A percentile compares a stretch with the other conserved stretches of the same genome.
These are phyloP conservation scores for Infundibulicybe gibba DNA, from an alignment of 768 basidiomycete species.

Conservation along the genomic window DNA sequence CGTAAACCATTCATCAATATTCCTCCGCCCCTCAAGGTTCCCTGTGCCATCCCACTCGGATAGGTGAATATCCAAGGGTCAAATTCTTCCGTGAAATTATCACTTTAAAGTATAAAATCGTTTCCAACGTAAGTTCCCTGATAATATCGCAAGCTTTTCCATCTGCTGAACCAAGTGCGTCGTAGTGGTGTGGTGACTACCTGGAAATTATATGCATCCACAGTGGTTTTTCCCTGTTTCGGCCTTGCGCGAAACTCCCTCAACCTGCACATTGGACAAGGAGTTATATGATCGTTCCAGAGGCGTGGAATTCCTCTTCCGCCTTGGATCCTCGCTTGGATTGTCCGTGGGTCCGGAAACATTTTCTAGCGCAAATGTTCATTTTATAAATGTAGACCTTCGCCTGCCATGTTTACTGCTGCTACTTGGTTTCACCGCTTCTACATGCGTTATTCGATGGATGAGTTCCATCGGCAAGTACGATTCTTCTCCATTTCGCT, in stretches of 20 bases:
- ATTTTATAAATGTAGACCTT: conserved; percentile 45
- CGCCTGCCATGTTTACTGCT: conserved; percentile 81
- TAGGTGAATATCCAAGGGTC: too few relatives aligned
- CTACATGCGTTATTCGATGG: conserved; percentile 84
- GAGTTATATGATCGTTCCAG: conserved; percentile 78
- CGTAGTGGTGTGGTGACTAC: too few relatives aligned
- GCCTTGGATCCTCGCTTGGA: conserved; percentile 71
- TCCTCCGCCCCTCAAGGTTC: too few relatives aligned
- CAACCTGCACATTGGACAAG: conserved; percentile 52
- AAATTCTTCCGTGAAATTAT: too few relatives aligned
- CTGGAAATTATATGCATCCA: conserved; percentile 12
- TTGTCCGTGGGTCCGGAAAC: conserved; percentile 49
- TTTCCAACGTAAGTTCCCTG: too few relatives aligned
- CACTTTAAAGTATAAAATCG: too few relatives aligned
- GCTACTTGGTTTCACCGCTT: conserved; percentile 91
- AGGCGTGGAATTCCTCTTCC: conserved; percentile 84
- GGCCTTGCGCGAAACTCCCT: conserved; percentile 57
- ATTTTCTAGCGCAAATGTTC: conserved; percentile 10
- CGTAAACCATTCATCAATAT: too few relatives aligned
- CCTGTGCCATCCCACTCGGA: too few relatives aligned
- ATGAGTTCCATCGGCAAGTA: conserved; percentile 80
- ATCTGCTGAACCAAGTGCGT: too few relatives aligned
- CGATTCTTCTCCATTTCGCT: conserved; percentile 13
- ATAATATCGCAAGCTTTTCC: too few relatives aligned
- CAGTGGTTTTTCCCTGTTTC: conserved; percentile 76